Evolutionary conservation across 306 rosid genomes (phyloP).

Genomic region (Delonix regia): DNA sequence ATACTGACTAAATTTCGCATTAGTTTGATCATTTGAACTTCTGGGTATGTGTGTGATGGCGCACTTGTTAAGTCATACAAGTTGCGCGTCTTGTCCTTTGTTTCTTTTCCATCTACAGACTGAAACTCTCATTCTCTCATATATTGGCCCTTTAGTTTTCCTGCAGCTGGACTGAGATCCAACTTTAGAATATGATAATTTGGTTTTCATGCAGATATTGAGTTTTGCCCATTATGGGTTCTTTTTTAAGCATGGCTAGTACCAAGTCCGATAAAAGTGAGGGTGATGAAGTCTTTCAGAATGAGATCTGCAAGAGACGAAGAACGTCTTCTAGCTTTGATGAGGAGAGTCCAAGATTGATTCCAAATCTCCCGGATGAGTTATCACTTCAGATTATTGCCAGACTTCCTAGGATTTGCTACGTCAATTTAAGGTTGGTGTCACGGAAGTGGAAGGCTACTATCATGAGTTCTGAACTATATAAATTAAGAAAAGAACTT

Average conservation of each 20-base stretch:
- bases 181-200: slow-evolving; percentile 22
- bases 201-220: slow-evolving; percentile 38
- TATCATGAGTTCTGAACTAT: slow-evolving; percentile 63
- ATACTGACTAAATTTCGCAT: not conserved
- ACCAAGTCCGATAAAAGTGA: slow-evolving; percentile 43
- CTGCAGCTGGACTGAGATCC: slow-evolving; percentile 19
- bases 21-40: not conserved
- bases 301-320: slow-evolving; percentile 73
- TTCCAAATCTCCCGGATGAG: slow-evolving; percentile 93
- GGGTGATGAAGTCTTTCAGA: slow-evolving; percentile 44
- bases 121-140: not conserved
- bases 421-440: slow-evolving; percentile 63
- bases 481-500: slow-evolving; percentile 73
- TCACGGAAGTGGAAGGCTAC: slow-evolving; percentile 80
- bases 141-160: not conserved
- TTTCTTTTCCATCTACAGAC: slow-evolving; percentile 27
- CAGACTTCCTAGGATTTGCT: slow-evolving; percentile 77
- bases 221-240: slow-evolving; percentile 67
- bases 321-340: slow-evolving; percentile 53
- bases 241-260: slow-evolving; percentile 58
- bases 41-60: not conserved
- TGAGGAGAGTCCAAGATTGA: slow-evolving; percentile 73
- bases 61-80: not conserved
- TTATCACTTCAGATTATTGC: slow-evolving; percentile 88
- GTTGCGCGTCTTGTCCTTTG: slow-evolving; percentile 4